Conservation (phyloP, 805 yeast genomes). For the Metschnikowia lochheadii region DNA sequence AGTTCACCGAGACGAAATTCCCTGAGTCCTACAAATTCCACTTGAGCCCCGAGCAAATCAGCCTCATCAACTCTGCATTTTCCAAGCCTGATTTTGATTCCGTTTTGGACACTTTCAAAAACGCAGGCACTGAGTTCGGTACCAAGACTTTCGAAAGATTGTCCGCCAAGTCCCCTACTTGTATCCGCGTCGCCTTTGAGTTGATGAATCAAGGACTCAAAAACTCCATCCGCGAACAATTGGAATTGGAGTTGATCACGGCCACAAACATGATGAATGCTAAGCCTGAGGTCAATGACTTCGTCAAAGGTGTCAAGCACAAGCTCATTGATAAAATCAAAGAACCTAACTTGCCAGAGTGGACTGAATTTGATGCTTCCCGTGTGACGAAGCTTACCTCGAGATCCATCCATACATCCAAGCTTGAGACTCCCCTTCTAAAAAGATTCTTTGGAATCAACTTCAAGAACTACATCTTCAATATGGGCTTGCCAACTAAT, state of each 20-base stretch:
- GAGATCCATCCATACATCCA: constrained; percentile 17
- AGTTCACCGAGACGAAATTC: constrained; percentile 59
- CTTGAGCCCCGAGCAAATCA: constrained; percentile 51
- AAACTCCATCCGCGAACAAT: constrained; percentile 58
- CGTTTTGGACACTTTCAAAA: constrained; percentile 48
- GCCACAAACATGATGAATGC: constrained; percentile 70
- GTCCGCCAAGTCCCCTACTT: constrained; percentile 67
- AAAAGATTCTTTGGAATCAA: constrained; percentile 37
- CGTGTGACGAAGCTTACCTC: constrained; percentile 20
- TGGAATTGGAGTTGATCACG: constrained; percentile 67
- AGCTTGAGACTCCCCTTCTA: constrained; percentile 31
- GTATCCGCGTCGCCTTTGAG: constrained; percentile 68
- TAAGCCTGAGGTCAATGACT: constrained; percentile 50
- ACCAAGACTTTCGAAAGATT: constrained; percentile 51
- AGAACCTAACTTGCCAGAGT: constrained; percentile 46
- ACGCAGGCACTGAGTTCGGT: constrained; percentile 66
- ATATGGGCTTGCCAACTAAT: constrained; percentile 80
- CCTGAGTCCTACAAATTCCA: constrained; percentile 62
- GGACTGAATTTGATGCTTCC: constrained; percentile 31
- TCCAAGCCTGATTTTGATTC: constrained; percentile 48
- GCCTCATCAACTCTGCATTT: constrained; percentile 68
- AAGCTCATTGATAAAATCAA: constrained; percentile 59
- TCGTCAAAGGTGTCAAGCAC: constrained; percentile 64
- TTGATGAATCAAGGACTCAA: constrained; percentile 58
- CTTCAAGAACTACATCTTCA: constrained; percentile 49